Evolutionary conservation across 495 filamentous ascomycete genomes (phyloP).

Genomic region (Podospora pseudocomata): DNA sequence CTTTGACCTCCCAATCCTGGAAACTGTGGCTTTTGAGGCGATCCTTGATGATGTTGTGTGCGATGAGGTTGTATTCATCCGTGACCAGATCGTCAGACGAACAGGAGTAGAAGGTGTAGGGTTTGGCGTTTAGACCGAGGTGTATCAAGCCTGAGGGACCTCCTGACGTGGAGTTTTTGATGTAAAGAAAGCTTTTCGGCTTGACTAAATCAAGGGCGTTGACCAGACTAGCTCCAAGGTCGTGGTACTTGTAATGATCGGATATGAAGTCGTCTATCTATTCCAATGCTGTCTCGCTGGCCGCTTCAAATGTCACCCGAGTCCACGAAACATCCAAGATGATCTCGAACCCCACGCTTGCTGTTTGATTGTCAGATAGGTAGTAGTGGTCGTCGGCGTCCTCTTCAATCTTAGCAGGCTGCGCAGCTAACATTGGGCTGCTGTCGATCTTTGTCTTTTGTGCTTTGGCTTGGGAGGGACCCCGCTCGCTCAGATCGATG

Average conservation of each 20-base stretch:
- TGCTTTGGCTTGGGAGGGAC: too few relatives aligned
- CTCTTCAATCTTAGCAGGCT: too few relatives aligned
- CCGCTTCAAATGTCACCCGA: not conserved
- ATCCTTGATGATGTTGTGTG: not conserved
- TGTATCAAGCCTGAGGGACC: not conserved
- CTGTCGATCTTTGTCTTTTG: too few relatives aligned
- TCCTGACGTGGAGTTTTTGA: not conserved
- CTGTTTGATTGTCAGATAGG: too few relatives aligned
- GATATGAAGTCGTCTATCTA: not conserved
- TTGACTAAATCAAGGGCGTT: not conserved
- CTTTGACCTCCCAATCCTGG: too few relatives aligned
- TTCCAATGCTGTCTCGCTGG: not conserved
- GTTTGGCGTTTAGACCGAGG: not conserved
- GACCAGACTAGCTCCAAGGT: not conserved
- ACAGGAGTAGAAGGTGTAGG: not conserved
- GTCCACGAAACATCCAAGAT: not conserved
- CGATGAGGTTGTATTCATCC: not conserved
- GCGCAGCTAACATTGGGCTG: too few relatives aligned
- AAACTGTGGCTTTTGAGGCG: not conserved
- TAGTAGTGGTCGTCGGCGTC: too few relatives aligned
- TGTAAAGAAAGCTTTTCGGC: not conserved
- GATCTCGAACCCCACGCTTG: not conserved
- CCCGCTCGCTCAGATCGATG: too few relatives aligned
- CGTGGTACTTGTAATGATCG: not conserved
- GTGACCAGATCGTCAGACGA: not conserved